Base-by-base conservation (phyloP, 2,329 filamentous ascomycete species). In the Colletotrichum sp. region DNA sequence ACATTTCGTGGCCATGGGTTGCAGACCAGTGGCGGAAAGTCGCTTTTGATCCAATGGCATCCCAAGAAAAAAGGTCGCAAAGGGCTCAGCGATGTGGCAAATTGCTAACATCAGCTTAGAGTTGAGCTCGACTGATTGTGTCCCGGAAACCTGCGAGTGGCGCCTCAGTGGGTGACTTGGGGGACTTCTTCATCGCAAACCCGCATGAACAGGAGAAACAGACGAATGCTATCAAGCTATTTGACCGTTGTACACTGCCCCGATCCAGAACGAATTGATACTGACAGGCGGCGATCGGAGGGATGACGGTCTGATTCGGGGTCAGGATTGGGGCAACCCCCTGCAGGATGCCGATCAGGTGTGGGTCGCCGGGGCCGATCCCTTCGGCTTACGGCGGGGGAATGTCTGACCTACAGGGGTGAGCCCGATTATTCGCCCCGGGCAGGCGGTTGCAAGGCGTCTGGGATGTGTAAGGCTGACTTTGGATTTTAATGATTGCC, bases 291-390 rank as follows among this genome's bases (percentile, higher is more conserved):
- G n/a, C 63, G 72, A 75, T 68, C 63, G 26, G 39, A 60, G 52
- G 28, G 21, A 28, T 62, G 55, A 26, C 44, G 44, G 63, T 44
- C 55, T 62, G 39, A 28, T 55, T 44, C 39, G 10, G n/a, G 28
- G 24, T 15, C 16, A 12, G 26, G 30, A 75, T 75, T 75, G 72
- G 69, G n/a, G 9, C 15, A 18, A 16, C 7, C 16, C 30, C 28
- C 62, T 75, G 62, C 62, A 55, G 10, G 13, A n/a, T 52, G 73
- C 49, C 73, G 73, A 76, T 76, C 73, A 59, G n/a, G 15, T 52
- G 28, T 44, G 36, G 32, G 34, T 32, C 32, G 30, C 26, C 32
- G 34, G 36, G 16, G 26, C 12, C 21, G 34, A 69, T 32, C 52
- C 18, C 59, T 34, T 30, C 39, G 65, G 32, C 18, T 28, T 67